These are phyloP conservation scores for Pleurotus eryngii DNA, from an alignment of 768 basidiomycete genomes.

Conservation along the genomic window DNA sequence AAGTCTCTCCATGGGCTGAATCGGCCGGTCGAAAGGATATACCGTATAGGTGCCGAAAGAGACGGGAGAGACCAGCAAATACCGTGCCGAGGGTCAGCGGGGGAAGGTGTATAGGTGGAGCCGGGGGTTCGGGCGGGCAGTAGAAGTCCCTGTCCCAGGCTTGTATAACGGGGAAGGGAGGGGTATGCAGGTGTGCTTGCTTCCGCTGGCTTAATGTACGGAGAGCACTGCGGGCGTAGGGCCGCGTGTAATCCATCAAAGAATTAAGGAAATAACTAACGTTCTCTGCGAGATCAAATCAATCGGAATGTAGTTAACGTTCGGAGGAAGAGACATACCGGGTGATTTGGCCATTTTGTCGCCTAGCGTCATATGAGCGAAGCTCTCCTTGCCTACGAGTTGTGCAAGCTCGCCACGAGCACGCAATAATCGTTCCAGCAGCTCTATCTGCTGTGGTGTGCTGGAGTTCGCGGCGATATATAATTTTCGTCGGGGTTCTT, in stretches of 20 bases:
- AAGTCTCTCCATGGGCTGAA: slow-evolving; percentile 74
- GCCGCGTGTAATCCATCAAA: slow-evolving; percentile 74
- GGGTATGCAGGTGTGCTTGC: slow-evolving; percentile 62
- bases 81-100: slow-evolving; percentile 86
- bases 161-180: slow-evolving; percentile 63
- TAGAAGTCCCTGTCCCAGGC: slow-evolving; percentile 99
- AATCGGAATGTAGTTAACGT: background rate
- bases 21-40: slow-evolving; percentile 73
- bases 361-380: slow-evolving; percentile 78
- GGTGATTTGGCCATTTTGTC: slow-evolving; percentile 99
- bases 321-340: slow-evolving; percentile 33
- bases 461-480: slow-evolving; percentile 83
- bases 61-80: slow-evolving; percentile 85
- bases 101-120: slow-evolving; percentile 70
- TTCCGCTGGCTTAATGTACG: slow-evolving; percentile 66
- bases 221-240: slow-evolving; percentile 74
- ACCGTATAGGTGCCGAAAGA: slow-evolving; percentile 87
- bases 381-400: slow-evolving; percentile 83
- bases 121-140: slow-evolving; percentile 74
- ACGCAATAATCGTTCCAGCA: slow-evolving; percentile 71
- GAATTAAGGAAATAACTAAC: slow-evolving; percentile 84
- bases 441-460: slow-evolving; percentile 67
- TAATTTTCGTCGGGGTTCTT: slow-evolving; percentile 76
- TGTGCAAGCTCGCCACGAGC: slow-evolving; percentile 80
- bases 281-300: slow-evolving; percentile 51